These are phyloP conservation scores for Torulaspora indica DNA, from an alignment of 805 yeast genomes.

Conservation along the genomic window DNA sequence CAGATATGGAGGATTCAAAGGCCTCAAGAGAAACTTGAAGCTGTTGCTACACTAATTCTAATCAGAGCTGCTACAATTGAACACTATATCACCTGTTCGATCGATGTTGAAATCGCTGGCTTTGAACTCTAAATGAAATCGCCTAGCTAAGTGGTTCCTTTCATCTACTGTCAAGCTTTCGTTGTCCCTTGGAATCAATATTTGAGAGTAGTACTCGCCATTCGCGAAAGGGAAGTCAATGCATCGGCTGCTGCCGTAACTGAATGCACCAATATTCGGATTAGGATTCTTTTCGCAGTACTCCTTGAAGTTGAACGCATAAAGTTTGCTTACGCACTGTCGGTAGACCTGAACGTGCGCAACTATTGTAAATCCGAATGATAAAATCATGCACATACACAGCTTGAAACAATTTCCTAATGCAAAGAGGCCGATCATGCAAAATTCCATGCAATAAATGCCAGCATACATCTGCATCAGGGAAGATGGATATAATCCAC, in stretches of 20 bases:
- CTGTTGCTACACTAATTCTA: background rate
- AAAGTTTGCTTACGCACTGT: constrained; percentile 13
- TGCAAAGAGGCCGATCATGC: constrained; percentile 71
- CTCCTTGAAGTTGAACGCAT: constrained; percentile 7
- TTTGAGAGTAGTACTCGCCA: constrained; percentile 11
- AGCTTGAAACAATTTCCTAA: constrained; percentile 48
- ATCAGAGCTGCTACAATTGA: background rate
- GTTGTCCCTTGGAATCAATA: constrained; percentile 45
- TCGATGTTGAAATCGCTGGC: constrained; percentile 13
- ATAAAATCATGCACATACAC: constrained; percentile 46
- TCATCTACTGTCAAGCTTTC: constrained; percentile 35
- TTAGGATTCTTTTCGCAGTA: background rate
- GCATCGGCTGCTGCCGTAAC: background rate
- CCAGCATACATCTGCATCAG: constrained; percentile 76
- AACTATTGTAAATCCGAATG: constrained; percentile 50
- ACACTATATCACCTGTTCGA: constrained; percentile 16
- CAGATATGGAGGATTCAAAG: constrained; percentile 13
- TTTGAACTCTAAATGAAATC: constrained; percentile 16
- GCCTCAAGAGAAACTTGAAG: background rate
- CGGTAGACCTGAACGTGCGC: constrained; percentile 50
- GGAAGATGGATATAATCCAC: constrained; percentile 68
- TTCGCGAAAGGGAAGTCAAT: constrained; percentile 17
- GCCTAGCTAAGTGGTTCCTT: constrained; percentile 12
- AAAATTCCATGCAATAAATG: constrained; percentile 71
- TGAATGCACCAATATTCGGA: background rate